Percentiles rank a stretch among this genome's conserved stretches.
Evolutionary conservation across 257 asterid species (phyloP).

Genomic region (Ilex asprella): DNA sequence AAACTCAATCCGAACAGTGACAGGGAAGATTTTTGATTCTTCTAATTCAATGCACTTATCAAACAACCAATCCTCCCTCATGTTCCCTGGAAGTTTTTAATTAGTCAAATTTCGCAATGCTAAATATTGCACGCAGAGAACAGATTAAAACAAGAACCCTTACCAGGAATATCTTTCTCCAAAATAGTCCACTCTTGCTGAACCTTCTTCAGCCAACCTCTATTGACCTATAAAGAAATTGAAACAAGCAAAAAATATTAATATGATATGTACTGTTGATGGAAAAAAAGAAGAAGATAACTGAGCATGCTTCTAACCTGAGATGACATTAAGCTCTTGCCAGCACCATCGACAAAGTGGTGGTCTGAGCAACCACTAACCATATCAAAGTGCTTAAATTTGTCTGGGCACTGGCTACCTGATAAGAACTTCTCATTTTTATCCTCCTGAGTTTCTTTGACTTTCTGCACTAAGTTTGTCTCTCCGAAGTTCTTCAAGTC

Average conservation of each 20-base stretch:
- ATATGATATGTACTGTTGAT: not conserved
- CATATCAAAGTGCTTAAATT: constrained; percentile 72
- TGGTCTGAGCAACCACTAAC: constrained; percentile 73
- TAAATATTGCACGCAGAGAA: not conserved
- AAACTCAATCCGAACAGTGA: no score
- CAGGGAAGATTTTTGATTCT: not conserved
- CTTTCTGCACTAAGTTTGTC: constrained; percentile 20
- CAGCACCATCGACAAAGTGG: constrained; percentile 56
- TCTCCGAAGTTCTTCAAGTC: constrained; percentile 23
- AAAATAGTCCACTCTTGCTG: constrained; percentile 90
- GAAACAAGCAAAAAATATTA: not conserved
- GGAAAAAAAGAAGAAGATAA: not conserved
- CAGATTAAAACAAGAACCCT: constrained; percentile 19
- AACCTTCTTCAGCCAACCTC: constrained; percentile 76
- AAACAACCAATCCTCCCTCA: not conserved
- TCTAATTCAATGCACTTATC: no score
- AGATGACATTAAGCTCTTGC: constrained; percentile 37
- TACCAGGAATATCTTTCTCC: constrained; percentile 86
- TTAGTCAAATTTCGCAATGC: not conserved
- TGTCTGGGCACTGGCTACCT: constrained; percentile 28
- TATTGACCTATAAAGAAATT: constrained; percentile 40
- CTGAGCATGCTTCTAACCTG: constrained; percentile 39
- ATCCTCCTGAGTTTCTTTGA: constrained; percentile 25
- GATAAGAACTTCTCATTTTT: constrained; percentile 19
- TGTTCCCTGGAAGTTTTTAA: not conserved